These are phyloP conservation scores for Cadophora malorum DNA, from an alignment of 2,329 filamentous ascomycete species.

Conservation along the genomic window DNA sequence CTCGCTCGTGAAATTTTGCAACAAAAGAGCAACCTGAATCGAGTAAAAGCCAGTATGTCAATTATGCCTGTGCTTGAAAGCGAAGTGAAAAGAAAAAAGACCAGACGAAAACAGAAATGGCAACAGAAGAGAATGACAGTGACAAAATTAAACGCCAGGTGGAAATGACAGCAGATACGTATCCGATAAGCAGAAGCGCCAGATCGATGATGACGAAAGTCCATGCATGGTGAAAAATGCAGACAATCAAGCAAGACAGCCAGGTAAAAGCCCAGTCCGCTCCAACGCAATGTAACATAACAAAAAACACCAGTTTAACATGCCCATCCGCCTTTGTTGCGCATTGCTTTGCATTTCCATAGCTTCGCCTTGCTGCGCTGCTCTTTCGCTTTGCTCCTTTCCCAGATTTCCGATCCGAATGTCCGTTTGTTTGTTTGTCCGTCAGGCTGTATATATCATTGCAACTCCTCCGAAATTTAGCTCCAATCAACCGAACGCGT, in stretches of 20 bases:
- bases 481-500: slow-evolving; percentile 38
- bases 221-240: neutral
- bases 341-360: slow-evolving; percentile 4
- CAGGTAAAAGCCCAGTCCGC: neutral
- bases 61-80: neutral
- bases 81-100: neutral
- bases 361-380: neutral
- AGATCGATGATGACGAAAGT: slow-evolving; percentile 5
- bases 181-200: slow-evolving; percentile 13
- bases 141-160: slow-evolving; percentile 36
- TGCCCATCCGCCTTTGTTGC: slow-evolving; percentile 33
- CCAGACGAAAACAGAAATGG: too few relatives aligned
- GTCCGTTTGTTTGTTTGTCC: neutral
- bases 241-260: slow-evolving; percentile 7
- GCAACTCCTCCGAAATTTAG: slow-evolving; percentile 43
- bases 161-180: slow-evolving; percentile 38
- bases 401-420: neutral
- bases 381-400: too few relatives aligned
- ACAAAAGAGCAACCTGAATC: neutral
- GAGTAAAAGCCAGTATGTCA: neutral
- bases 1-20: slow-evolving; percentile 3
- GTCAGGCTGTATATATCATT: slow-evolving; percentile 18
- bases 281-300: neutral
- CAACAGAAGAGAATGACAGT: neutral
- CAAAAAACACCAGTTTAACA: slow-evolving; percentile 39